Base-by-base conservation (phyloP, 345 rosid species). In the Erucastrum elatum region DNA sequence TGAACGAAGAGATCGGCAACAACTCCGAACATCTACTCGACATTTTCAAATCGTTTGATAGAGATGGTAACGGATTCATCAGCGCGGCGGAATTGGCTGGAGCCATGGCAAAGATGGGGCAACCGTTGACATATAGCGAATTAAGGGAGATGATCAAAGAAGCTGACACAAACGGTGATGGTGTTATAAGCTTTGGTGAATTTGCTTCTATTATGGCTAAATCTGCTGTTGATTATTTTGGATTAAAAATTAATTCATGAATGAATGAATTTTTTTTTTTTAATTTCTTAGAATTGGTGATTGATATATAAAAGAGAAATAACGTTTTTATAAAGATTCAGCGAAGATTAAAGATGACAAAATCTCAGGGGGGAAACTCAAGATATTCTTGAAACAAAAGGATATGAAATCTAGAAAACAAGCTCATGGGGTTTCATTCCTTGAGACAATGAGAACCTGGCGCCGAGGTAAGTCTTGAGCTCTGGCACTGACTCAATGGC, bases 101-200 rank as follows among this genome's bases (percentile, higher is more conserved):
- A 1, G 80, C 91, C 1, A 90, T 90, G 97, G 93, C 98, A 35
- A 90, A 94, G 69, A 87, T 94, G 94, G 93, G 98, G 0, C 94
- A 92, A 53, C 94, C 94, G 0, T 83, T 92, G 55, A 89, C 96
- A 13, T 92, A 87, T 59, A 82, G 56, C 63, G 96, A 94, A 76
- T 75, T 94, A 2, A 82, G 82, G 13, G 96, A 92, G 80, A 90
- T 92, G 93, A 87, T 94, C 62, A 82, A 76, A 79, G 93, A 94
- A 73, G 96, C 96, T 3, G 98, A 91, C 33, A 83, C 84, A 8
- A 86, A 91, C 0, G 98, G 94, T 0, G 97, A 94, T 55, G 98
- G 96, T 12, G 87, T 87, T 49, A 89, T 94, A 3, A 91, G 90
- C 84, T 91, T 94, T 58, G 79, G 77, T 4, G 97, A 91, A 73